Percentiles rank a stretch among this genome's conserved stretches.
These are phyloP conservation scores for Trichoderma pleuroti DNA, from an alignment of 2,329 filamentous ascomycete genomes.

Conservation along the genomic window DNA sequence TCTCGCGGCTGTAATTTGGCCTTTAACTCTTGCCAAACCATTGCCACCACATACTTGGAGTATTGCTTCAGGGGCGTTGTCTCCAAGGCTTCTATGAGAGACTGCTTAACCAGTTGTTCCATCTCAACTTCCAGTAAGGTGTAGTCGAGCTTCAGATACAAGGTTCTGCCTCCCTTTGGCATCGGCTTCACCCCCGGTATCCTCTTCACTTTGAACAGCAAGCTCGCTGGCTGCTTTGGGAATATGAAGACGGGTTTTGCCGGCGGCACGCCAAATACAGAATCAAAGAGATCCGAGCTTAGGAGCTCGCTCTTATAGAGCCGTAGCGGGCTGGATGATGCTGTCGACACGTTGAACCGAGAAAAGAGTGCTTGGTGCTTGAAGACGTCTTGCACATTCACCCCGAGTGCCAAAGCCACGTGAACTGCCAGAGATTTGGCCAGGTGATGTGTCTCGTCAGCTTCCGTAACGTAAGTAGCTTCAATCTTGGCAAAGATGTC, in stretches of 20 bases:
- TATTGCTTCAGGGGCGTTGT: conserved; percentile 44
- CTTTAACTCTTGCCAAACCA: conserved; percentile 44
- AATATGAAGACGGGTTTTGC: conserved; percentile 63
- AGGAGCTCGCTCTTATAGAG: conserved; percentile 68
- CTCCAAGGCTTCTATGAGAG: conserved; percentile 40
- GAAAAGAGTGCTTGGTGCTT: conserved; percentile 80
- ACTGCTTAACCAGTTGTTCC: conserved; percentile 44
- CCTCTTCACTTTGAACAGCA: conserved; percentile 74
- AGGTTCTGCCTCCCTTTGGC: conserved; percentile 37
- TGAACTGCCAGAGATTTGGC: conserved; percentile 58
- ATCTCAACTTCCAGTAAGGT: conserved; percentile 74
- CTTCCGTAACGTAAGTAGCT: conserved; percentile 65
- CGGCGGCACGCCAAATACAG: conserved; percentile 56
- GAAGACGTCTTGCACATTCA: conserved; percentile 96
- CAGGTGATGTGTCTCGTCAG: conserved; percentile 45
- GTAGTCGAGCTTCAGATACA: conserved; percentile 72
- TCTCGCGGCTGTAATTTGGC: conserved; percentile 45
- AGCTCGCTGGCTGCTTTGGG: conserved; percentile 72
- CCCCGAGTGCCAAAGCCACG: conserved; percentile 77
- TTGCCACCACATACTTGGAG: conserved; percentile 43
- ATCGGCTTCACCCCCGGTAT: conserved; percentile 42
- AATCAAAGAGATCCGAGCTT: conserved; percentile 62
- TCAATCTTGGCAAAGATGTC: conserved; percentile 75
- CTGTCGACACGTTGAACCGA: conserved; percentile 84
- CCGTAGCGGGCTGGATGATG: conserved; percentile 69